Conservation (phyloP, 441 rosid species). For the Dalechampia spathulata region DNA sequence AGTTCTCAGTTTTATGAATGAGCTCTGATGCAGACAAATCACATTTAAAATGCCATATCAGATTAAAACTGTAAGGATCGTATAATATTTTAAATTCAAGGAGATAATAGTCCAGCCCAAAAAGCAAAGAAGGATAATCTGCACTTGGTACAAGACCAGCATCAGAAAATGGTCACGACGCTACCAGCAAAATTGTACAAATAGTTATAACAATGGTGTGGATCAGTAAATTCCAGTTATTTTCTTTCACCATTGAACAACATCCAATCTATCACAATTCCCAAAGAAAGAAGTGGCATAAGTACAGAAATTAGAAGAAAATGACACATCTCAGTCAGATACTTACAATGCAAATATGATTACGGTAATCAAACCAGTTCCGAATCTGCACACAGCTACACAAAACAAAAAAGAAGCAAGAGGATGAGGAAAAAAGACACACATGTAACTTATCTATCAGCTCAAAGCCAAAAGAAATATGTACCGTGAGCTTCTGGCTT, state of each 20-base stretch:
- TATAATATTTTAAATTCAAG: neutral
- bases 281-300: neutral
- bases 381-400: slow-evolving; percentile 75
- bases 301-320: neutral
- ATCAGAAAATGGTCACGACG: neutral
- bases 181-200: neutral
- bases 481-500: slow-evolving; percentile 51
- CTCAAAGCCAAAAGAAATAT: slow-evolving; percentile 16
- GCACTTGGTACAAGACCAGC: neutral
- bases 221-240: too few species aligned
- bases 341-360: slow-evolving; percentile 83
- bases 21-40: slow-evolving; percentile 26
- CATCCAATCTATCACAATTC: neutral
- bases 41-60: slow-evolving; percentile 7
- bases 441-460: slow-evolving; percentile 14
- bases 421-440: slow-evolving; percentile 3
- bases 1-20: slow-evolving; percentile 36
- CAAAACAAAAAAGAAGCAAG: slow-evolving; percentile 18
- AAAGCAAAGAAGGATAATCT: neutral
- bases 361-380: slow-evolving; percentile 78
- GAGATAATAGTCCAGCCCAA: neutral
- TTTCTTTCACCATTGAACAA: too few species aligned
- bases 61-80: neutral
- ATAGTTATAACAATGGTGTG: neutral
- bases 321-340: slow-evolving; percentile 17